phyloP scores from a whole-genome alignment of 352 stramenopile species.

The Globisporangium rhizosaccharum region DNA sequence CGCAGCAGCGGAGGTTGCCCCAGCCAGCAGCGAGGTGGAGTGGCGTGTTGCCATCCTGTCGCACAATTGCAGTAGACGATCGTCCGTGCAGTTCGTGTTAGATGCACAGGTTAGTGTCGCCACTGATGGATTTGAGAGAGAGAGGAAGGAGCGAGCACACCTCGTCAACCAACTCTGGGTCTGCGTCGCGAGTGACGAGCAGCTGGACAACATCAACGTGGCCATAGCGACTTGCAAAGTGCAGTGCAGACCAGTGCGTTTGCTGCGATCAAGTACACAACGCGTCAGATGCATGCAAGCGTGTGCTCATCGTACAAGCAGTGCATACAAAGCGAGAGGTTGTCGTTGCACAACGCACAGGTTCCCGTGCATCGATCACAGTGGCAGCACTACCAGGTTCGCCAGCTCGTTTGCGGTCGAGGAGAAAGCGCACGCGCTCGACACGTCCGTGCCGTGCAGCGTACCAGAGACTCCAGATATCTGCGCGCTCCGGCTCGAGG shows the following conservation, averaged over 20 bases:
- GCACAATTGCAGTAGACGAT: neutral
- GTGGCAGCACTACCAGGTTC: constrained; percentile 1
- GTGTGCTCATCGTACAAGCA: neutral
- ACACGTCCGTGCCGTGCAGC: constrained; percentile 52
- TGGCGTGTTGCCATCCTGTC: constrained; percentile 58
- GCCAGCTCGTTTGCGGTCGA: constrained; percentile 33
- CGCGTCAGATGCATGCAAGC: neutral
- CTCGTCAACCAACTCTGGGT: constrained; percentile 38
- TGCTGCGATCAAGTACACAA: constrained; percentile 15
- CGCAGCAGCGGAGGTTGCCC: constrained; percentile 45
- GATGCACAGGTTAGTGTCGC: neutral
- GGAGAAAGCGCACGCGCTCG: constrained; percentile 41
- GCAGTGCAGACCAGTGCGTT: constrained; percentile 54
- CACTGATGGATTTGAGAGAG: neutral
- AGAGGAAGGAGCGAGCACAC: constrained; percentile 15
- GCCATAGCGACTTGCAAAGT: constrained; percentile 54
- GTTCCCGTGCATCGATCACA: constrained; percentile 45
- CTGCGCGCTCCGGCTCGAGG: neutral
- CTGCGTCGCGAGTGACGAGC: constrained; percentile 40
- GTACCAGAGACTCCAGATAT: constrained; percentile 77
- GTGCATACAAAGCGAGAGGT: neutral
- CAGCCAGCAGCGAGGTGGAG: constrained; percentile 67
- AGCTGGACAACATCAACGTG: constrained; percentile 40
- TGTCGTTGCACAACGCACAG: constrained; percentile 18
- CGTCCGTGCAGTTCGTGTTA: too few species aligned